These are phyloP conservation scores for Ceratocystis ficicola DNA, from an alignment of 2,329 filamentous ascomycete genomes.

Conservation along the genomic window DNA sequence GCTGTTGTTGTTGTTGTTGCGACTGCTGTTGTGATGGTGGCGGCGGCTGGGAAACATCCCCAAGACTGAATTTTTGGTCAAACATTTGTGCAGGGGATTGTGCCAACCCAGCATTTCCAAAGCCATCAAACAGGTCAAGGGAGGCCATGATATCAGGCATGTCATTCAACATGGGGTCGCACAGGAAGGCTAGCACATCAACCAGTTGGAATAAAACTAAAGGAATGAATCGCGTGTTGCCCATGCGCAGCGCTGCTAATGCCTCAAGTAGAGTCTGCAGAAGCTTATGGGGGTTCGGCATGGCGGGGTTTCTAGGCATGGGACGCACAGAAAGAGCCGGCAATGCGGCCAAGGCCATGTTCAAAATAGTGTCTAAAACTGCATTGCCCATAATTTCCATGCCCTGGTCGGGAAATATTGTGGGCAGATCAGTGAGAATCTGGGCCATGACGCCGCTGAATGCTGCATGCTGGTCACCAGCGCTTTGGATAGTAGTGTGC, in stretches of 20 bases:
- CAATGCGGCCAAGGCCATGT: conserved; percentile 46
- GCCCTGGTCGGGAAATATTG: conserved; percentile 57
- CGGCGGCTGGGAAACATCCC: conserved; percentile 7
- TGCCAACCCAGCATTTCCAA: conserved; percentile 50
- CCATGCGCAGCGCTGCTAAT: conserved; percentile 58
- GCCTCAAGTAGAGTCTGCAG: conserved; percentile 57
- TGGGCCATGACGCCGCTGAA: conserved; percentile 21
- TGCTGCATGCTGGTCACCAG: conserved; percentile 16
- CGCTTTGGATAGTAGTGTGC: conserved; percentile 17
- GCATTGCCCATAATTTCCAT: conserved; percentile 66
- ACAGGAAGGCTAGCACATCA: conserved; percentile 53
- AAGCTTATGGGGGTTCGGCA: conserved; percentile 56
- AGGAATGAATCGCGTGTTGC: conserved; percentile 64
- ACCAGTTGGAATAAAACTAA: conserved; percentile 64
- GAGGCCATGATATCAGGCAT: conserved; percentile 43
- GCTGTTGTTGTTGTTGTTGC: background rate
- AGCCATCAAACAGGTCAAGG: conserved; percentile 55
- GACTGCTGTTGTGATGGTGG: conserved; percentile 3
- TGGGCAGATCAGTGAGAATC: conserved; percentile 51
- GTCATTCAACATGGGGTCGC: conserved; percentile 48
- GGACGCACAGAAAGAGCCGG: conserved; percentile 48
- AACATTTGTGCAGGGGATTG: conserved; percentile 35
- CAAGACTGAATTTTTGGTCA: conserved; percentile 17
- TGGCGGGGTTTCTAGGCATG: conserved; percentile 43
- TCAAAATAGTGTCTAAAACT: conserved; percentile 55